phyloP scores from a whole-genome alignment of 2,329 filamentous ascomycete genomes.

The Thermoascus crustaceus region DNA sequence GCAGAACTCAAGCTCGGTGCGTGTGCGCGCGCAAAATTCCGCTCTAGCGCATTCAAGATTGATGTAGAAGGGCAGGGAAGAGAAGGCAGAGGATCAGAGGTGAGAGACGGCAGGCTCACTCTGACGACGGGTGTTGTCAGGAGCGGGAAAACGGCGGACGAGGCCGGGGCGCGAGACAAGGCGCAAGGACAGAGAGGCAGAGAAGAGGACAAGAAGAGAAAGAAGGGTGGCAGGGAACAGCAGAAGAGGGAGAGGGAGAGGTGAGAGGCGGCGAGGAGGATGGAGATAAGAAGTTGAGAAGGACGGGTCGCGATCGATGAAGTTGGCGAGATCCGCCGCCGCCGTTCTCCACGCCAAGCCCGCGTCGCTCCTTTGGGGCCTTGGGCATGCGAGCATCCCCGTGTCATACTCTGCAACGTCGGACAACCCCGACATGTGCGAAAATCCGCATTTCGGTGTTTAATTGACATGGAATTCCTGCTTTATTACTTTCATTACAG shows the following conservation, averaged over 20 bases:
- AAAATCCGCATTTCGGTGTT: too few relatives aligned
- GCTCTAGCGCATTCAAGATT: slow-evolving; percentile 6
- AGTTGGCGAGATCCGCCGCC: slow-evolving; percentile 2
- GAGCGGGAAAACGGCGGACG: too few relatives aligned
- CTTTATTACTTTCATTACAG: too few relatives aligned
- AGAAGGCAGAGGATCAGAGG: slow-evolving; percentile 1
- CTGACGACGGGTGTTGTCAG: not conserved
- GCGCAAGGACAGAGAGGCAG: not conserved
- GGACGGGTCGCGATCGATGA: not conserved
- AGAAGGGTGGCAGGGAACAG: not conserved
- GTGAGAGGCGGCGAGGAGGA: not conserved
- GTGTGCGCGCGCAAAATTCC: slow-evolving; percentile 2
- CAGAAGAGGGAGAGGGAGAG: not conserved
- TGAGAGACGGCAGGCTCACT: slow-evolving; percentile 5
- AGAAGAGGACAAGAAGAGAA: not conserved
- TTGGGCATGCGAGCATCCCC: not conserved
- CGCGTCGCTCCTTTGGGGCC: slow-evolving; percentile 11
- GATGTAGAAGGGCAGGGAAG: too few relatives aligned
- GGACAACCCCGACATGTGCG: too few relatives aligned
- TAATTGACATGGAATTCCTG: too few relatives aligned
- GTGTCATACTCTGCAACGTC: too few relatives aligned
- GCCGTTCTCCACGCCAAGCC: slow-evolving; percentile 14
- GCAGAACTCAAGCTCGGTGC: too few relatives aligned
- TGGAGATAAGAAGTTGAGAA: slow-evolving; percentile 4
- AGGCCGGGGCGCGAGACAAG: not conserved